Conservation (phyloP, 352 stramenopile species). For the Halophytophthora polymorphica region DNA sequence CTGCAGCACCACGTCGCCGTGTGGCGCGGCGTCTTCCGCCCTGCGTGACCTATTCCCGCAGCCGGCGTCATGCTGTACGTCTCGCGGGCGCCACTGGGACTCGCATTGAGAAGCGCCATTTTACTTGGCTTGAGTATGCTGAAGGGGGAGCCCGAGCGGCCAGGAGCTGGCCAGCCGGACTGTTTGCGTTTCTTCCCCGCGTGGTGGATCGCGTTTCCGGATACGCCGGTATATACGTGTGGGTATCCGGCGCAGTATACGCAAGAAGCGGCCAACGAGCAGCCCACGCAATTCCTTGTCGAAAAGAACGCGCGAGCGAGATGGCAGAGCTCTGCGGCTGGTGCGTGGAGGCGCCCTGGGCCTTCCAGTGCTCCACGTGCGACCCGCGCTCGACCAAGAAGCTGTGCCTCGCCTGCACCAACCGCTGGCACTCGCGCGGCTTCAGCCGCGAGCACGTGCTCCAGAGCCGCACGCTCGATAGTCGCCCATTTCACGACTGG, state of each 20-base stretch:
- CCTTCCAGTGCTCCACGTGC: conserved; percentile 32
- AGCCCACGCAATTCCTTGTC: no score
- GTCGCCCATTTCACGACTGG: conserved; percentile 23
- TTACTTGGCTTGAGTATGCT: no score
- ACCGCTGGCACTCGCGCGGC: conserved; percentile 39
- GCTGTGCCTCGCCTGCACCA: conserved; percentile 26
- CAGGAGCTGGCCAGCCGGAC: no score
- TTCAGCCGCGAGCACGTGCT: conserved; percentile 29
- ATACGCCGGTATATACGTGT: no score
- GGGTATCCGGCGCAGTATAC: neutral
- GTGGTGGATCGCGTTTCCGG: neutral
- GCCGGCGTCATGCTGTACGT: no score
- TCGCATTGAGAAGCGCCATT: no score
- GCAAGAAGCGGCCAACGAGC: no score
- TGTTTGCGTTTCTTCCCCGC: conserved; percentile 1
- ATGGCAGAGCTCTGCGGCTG: conserved; percentile 22
- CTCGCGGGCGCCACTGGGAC: no score
- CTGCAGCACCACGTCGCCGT: no score
- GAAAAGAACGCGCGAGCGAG: neutral
- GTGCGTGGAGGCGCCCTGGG: conserved; percentile 28
- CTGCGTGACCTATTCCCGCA: no score
- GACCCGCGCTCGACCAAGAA: conserved; percentile 30
- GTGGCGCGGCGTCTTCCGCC: no score
- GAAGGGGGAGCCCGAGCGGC: no score
- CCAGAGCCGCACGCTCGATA: conserved; percentile 18